phyloP scores from a whole-genome alignment of 2,329 filamentous ascomycete species.

The Simplicillium aogashimaense region DNA sequence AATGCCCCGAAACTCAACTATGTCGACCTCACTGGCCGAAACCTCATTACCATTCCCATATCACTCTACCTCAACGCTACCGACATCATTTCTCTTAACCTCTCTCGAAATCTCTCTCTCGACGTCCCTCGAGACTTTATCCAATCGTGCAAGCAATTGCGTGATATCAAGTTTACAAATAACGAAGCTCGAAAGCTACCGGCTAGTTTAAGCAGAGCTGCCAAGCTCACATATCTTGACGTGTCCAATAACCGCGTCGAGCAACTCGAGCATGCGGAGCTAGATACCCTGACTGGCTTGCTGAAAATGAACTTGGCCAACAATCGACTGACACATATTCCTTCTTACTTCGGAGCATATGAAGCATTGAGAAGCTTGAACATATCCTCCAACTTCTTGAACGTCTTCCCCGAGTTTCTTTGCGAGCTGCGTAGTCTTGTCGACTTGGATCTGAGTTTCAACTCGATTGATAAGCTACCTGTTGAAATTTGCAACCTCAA shows the following conservation, averaged over 20 bases:
- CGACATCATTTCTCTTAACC: slow-evolving; percentile 90
- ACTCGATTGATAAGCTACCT: slow-evolving; percentile 71
- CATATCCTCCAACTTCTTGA: slow-evolving; percentile 86
- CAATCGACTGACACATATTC: slow-evolving; percentile 73
- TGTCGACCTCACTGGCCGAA: slow-evolving; percentile 82
- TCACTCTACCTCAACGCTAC: slow-evolving; percentile 81
- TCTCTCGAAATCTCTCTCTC: slow-evolving; percentile 84
- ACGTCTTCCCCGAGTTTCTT: slow-evolving; percentile 75
- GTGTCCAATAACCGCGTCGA: slow-evolving; percentile 92
- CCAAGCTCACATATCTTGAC: slow-evolving; percentile 76
- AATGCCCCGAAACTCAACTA: slow-evolving; percentile 88
- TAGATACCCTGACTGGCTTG: slow-evolving; percentile 64
- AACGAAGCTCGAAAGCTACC: slow-evolving; percentile 87
- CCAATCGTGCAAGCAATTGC: slow-evolving; percentile 78
- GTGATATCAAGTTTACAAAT: slow-evolving; percentile 92
- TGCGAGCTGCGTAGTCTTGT: slow-evolving; percentile 75
- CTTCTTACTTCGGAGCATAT: slow-evolving; percentile 74
- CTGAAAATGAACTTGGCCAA: slow-evolving; percentile 90
- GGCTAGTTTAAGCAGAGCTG: slow-evolving; percentile 71
- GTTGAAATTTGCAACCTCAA: slow-evolving; percentile 67
- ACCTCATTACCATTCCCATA: slow-evolving; percentile 90
- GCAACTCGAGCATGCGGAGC: slow-evolving; percentile 73
- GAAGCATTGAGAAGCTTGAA: slow-evolving; percentile 73
- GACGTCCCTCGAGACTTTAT: slow-evolving; percentile 96
- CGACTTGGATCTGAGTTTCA: slow-evolving; percentile 95